Conservation (phyloP, 202 grass and related monocot genomes). For the Brachypodium distachyon region DNA sequence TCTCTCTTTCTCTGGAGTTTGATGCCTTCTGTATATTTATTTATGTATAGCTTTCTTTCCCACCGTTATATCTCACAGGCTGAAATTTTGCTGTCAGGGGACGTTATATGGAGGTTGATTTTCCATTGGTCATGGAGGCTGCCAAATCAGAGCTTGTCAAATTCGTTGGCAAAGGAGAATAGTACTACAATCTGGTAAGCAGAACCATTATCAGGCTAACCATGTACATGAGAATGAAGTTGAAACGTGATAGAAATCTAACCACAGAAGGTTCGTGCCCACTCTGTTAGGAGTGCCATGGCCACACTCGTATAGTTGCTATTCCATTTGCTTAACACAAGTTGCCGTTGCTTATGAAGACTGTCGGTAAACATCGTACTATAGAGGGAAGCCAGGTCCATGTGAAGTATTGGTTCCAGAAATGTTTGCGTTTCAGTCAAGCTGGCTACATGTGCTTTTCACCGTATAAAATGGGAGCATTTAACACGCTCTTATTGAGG, state of each 20-base stretch:
- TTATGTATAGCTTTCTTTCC: not conserved
- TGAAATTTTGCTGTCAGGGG: constrained; percentile 39
- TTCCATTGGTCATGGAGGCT: constrained; percentile 80
- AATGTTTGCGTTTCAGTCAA: not conserved
- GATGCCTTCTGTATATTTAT: not conserved
- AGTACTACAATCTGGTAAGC: constrained; percentile 12
- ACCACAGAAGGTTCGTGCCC: not conserved
- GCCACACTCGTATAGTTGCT: not conserved
- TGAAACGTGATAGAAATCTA: not conserved
- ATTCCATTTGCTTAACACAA: not conserved
- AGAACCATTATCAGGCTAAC: not conserved
- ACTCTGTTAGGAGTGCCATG: not conserved
- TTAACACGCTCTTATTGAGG: not conserved
- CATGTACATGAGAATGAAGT: not conserved
- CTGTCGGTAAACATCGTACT: not conserved
- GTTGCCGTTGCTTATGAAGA: not conserved
- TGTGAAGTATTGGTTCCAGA: not conserved
- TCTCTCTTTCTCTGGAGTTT: not conserved
- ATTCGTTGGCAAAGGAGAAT: constrained; percentile 46
- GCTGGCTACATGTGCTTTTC: not conserved
- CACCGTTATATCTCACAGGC: not conserved
- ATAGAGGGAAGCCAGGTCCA: not conserved
- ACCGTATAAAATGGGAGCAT: not conserved
- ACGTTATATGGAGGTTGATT: constrained; percentile 79
- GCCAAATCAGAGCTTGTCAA: constrained; percentile 81